Conservation (phyloP, 331 rosid genomes). For the Prunus yedoensis region DNA sequence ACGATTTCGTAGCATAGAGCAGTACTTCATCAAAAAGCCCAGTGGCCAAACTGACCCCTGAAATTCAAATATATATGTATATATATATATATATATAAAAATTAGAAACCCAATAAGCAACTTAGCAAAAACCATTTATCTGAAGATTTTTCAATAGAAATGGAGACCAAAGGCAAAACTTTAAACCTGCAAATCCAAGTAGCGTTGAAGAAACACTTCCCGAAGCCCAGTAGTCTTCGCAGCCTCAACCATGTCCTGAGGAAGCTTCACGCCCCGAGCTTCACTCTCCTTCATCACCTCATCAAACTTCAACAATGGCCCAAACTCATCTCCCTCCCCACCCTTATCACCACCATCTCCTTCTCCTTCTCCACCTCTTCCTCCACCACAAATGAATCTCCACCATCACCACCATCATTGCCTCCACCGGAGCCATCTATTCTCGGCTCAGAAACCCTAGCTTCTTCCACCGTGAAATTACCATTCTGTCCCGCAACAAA, state of each 20-base stretch:
- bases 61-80: conserved; percentile 12
- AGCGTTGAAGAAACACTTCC: conserved; percentile 64
- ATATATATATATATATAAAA: too few relatives aligned
- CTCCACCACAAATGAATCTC: conserved; percentile 30
- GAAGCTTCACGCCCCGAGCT: conserved; percentile 55
- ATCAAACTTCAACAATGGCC: conserved; percentile 56
- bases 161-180: neutral
- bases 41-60: conserved; percentile 68
- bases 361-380: conserved; percentile 18
- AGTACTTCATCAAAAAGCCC: conserved; percentile 57
- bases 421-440: conserved; percentile 26
- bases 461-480: neutral
- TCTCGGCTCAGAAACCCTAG: conserved; percentile 23
- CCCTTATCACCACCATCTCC: conserved; percentile 31
- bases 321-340: conserved; percentile 47
- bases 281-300: conserved; percentile 62
- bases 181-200: conserved; percentile 60
- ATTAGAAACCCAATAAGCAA: neutral
- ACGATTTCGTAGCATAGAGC: conserved; percentile 70
- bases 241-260: conserved; percentile 66
- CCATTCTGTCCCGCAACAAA: neutral
- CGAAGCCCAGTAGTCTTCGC: conserved; percentile 61
- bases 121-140: neutral
- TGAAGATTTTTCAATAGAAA: neutral
- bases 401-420: conserved; percentile 31